Conservation (phyloP, 2,329 filamentous ascomycete species). For the Phoma herbarum region DNA sequence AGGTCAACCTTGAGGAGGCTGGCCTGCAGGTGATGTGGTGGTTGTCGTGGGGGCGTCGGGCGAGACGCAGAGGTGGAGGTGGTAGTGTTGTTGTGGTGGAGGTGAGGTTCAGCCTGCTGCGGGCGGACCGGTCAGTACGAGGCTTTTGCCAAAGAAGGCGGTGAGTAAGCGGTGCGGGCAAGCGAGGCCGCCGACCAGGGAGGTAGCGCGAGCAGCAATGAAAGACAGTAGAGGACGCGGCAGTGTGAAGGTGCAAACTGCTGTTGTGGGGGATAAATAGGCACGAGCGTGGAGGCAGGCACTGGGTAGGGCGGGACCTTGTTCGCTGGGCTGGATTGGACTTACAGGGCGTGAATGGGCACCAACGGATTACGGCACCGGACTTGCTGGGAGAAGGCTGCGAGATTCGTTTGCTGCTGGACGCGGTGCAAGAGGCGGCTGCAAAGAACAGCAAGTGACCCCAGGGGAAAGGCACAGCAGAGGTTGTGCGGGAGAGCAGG, state of each 20-base stretch:
- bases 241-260: slow-evolving; percentile 5
- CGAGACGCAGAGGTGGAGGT: slow-evolving; percentile 31
- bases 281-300: slow-evolving; percentile 27
- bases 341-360: slow-evolving; percentile 50
- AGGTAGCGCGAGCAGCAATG: slow-evolving; percentile 25
- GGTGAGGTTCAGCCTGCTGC: slow-evolving; percentile 49
- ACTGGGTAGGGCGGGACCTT: slow-evolving; percentile 36
- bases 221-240: slow-evolving; percentile 19
- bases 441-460: slow-evolving; percentile 43
- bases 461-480: slow-evolving; percentile 38
- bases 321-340: slow-evolving; percentile 39
- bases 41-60: slow-evolving; percentile 31
- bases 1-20: slow-evolving; percentile 48
- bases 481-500: slow-evolving; percentile 34
- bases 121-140: slow-evolving; percentile 52
- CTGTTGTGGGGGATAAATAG: slow-evolving; percentile 28
- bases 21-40: slow-evolving; percentile 36
- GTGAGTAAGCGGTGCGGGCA: slow-evolving; percentile 51
- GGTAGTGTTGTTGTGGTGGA: slow-evolving; percentile 27
- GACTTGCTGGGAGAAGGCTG: slow-evolving; percentile 23
- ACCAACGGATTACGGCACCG: slow-evolving; percentile 47
- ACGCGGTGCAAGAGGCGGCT: slow-evolving; percentile 36
- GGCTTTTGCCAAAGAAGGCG: slow-evolving; percentile 54
- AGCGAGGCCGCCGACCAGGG: slow-evolving; percentile 29
- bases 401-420: slow-evolving; percentile 28